Percentiles rank a stretch among this genome's conserved stretches.
phyloP scores from a whole-genome alignment of 208 protist species.

The Wallacemonas collosoma region DNA sequence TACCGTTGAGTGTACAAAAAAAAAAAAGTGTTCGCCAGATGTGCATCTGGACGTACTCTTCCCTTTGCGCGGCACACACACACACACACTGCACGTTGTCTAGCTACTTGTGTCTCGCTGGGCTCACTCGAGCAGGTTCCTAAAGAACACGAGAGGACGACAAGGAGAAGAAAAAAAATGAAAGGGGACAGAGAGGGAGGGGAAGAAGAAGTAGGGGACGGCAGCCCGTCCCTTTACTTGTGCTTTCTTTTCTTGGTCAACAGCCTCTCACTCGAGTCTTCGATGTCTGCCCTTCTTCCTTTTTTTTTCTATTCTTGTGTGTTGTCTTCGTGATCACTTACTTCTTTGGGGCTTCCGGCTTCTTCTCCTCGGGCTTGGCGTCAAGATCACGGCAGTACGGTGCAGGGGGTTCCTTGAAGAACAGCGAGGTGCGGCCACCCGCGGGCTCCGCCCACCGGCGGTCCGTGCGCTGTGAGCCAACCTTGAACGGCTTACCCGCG shows the following conservation, averaged over 20 bases:
- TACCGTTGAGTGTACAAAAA: slow-evolving; percentile 6
- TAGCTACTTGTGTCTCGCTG: too few relatives aligned
- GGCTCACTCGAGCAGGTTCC: too few relatives aligned
- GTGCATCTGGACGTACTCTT: neutral
- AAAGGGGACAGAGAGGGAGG: neutral
- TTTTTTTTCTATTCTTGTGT: neutral
- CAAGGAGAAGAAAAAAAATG: slow-evolving; percentile 18
- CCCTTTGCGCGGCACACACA: neutral
- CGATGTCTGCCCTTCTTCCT: neutral
- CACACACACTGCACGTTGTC: too few relatives aligned
- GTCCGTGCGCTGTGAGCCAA: slow-evolving; percentile 76
- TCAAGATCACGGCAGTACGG: slow-evolving; percentile 90
- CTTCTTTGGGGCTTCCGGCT: slow-evolving; percentile 40
- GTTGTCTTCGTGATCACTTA: slow-evolving; percentile 2
- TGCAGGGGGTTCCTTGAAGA: slow-evolving; percentile 81
- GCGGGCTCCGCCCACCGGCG: slow-evolving; percentile 70
- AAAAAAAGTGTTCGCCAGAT: neutral
- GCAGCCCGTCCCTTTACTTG: too few relatives aligned
- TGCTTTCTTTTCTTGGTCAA: too few relatives aligned
- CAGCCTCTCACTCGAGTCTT: too few relatives aligned
- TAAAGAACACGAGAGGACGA: too few relatives aligned
- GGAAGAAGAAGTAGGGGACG: slow-evolving; percentile 8
- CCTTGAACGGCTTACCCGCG: slow-evolving; percentile 71
- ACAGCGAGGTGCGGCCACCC: slow-evolving; percentile 83
- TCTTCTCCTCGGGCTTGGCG: slow-evolving; percentile 56